Conservation (phyloP, 1,139 yeast species). For the Geotrichum fermentans region DNA sequence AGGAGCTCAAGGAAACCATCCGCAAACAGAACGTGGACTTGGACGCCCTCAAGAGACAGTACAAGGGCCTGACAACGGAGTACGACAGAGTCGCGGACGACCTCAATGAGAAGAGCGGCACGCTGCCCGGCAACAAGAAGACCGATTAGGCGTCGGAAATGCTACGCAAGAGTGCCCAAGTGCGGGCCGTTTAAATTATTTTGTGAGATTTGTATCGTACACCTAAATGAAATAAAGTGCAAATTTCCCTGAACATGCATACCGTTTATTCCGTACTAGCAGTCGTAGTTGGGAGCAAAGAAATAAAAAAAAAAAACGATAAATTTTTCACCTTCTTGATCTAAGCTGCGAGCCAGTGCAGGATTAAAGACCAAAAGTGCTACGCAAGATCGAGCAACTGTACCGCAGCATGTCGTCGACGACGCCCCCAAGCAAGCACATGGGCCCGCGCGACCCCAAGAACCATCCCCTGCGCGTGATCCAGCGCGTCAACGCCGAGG, state of each 20-base stretch:
- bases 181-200: background rate
- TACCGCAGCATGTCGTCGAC: background rate
- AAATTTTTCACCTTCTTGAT: too few relatives aligned
- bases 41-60: conserved; percentile 65
- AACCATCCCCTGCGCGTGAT: conserved; percentile 56
- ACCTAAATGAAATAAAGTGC: background rate
- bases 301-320: too few relatives aligned
- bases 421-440: background rate
- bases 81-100: conserved; percentile 50
- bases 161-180: background rate
- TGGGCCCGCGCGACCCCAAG: conserved; percentile 41
- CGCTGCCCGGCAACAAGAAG: conserved; percentile 32
- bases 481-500: conserved; percentile 35
- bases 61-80: conserved; percentile 59
- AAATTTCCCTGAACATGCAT: too few relatives aligned
- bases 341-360: too few relatives aligned
- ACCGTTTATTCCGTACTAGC: too few relatives aligned
- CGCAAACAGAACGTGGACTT: conserved; percentile 60
- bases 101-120: conserved; percentile 32
- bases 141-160: conserved; percentile 23
- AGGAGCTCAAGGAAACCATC: conserved; percentile 51
- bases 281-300: too few relatives aligned
- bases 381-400: background rate
- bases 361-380: background rate
- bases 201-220: background rate